phyloP scores from a whole-genome alignment of 768 basidiomycete genomes.

The Lactifluus volemus region DNA sequence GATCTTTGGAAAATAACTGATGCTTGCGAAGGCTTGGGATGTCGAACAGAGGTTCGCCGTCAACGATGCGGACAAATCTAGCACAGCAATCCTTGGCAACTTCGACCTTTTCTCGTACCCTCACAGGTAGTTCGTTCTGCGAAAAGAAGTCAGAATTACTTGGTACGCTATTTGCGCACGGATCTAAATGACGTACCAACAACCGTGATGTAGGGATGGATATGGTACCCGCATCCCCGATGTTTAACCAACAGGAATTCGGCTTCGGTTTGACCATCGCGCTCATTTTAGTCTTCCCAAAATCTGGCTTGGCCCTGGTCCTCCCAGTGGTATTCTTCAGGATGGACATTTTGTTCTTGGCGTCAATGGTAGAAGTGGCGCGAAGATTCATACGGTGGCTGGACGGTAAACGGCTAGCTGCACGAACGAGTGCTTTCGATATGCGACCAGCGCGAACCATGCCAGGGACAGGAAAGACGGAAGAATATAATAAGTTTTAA shows the following conservation, averaged over 20 bases:
- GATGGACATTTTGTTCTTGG: not conserved
- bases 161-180: not conserved
- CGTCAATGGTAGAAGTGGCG: not conserved
- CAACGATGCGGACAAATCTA: not conserved
- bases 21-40: not conserved
- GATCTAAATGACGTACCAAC: not conserved
- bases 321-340: not conserved
- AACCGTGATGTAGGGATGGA: not conserved
- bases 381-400: not conserved
- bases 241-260: not conserved
- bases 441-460: not conserved
- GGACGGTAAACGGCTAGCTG: not conserved
- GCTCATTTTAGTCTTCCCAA: not conserved
- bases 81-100: not conserved
- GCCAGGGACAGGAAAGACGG: not conserved
- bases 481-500: not conserved
- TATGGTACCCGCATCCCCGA: not conserved
- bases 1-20: conserved; percentile 6
- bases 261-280: not conserved
- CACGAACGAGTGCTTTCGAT: not conserved
- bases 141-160: not conserved
- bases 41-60: not conserved
- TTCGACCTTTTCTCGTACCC: conserved; percentile 4
- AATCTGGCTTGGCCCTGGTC: not conserved
- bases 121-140: conserved; percentile 6